Evolutionary conservation across 1,284 basidiomycete species (phyloP).

Genomic region (Cryptococcus amylolentus): DNA sequence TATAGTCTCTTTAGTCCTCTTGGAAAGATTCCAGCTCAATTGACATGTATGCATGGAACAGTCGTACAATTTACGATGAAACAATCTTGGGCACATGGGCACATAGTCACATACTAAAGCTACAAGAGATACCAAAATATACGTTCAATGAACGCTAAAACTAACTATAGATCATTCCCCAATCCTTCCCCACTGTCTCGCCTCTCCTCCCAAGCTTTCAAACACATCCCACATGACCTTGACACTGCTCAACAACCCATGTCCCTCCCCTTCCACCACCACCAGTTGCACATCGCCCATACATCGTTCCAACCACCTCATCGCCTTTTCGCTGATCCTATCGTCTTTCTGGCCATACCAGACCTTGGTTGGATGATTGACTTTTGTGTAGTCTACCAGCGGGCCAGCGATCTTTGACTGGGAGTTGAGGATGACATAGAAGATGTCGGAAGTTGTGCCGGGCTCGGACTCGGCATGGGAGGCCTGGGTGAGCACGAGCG

Average conservation of each 20-base stretch:
- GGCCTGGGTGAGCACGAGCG: slow-evolving; percentile 78
- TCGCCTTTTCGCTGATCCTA: slow-evolving; percentile 80
- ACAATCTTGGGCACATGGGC: no score
- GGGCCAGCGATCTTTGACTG: background rate
- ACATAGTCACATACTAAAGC: no score
- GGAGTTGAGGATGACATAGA: slow-evolving; percentile 72
- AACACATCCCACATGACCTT: slow-evolving; percentile 83
- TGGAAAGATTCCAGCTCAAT: no score
- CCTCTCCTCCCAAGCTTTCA: slow-evolving; percentile 56
- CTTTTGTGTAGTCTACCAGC: slow-evolving; percentile 53
- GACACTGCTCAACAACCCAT: slow-evolving; percentile 87
- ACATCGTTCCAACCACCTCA: slow-evolving; percentile 82
- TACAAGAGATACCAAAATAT: no score
- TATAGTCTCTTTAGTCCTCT: no score
- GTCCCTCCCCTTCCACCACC: slow-evolving; percentile 81
- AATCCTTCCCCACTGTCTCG: slow-evolving; percentile 2
- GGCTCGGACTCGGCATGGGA: slow-evolving; percentile 90
- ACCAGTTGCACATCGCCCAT: slow-evolving; percentile 65
- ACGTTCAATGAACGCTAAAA: no score
- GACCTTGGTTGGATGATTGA: slow-evolving; percentile 73
- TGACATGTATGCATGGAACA: no score
- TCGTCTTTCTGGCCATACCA: slow-evolving; percentile 95
- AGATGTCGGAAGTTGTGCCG: slow-evolving; percentile 83
- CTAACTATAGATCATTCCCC: background rate
- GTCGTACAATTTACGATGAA: no score